A percentile compares a stretch with the other conserved stretches of the same genome.
Evolutionary conservation across 1,284 basidiomycete species (phyloP).

Genomic region (Somion occarium): DNA sequence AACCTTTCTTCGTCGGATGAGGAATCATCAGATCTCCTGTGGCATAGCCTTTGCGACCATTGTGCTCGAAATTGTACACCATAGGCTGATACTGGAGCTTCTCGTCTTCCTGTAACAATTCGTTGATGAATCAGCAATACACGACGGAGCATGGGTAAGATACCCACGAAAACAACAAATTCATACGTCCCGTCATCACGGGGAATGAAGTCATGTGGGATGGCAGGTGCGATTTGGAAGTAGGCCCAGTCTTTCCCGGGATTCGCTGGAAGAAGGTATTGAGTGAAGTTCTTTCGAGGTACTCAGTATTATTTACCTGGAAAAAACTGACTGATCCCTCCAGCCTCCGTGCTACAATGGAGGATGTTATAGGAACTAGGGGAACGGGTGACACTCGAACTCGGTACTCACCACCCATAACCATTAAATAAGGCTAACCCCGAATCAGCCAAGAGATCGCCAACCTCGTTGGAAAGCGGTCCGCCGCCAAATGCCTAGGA

Average conservation of each 20-base stretch:
- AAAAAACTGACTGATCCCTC: background rate
- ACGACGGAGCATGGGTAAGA: background rate
- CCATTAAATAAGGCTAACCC: constrained; percentile 10
- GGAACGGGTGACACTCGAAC: background rate
- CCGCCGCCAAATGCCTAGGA: constrained; percentile 17
- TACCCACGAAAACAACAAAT: constrained; percentile 12
- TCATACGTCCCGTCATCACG: constrained; percentile 11
- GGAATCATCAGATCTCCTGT: constrained; percentile 35
- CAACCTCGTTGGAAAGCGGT: constrained; percentile 15
- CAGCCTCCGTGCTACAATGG: constrained; percentile 2
- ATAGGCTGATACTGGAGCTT: constrained; percentile 7
- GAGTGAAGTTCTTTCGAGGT: background rate
- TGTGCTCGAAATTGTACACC: constrained; percentile 16
- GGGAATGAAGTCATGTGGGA: constrained; percentile 9
- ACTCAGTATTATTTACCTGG: background rate
- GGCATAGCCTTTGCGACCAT: constrained; percentile 17
- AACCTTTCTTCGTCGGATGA: constrained; percentile 33
- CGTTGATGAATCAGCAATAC: background rate
- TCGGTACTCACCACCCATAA: constrained; percentile 14
- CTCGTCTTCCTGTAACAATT: constrained; percentile 1
- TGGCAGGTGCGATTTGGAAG: constrained; percentile 8
- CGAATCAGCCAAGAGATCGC: constrained; percentile 10
- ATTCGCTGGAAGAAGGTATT: constrained; percentile 6
- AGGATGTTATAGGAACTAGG: too few relatives aligned
- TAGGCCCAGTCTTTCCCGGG: constrained; percentile 17